These are phyloP conservation scores for Luffa aegyptiaca DNA, from an alignment of 306 rosid species.

Conservation along the genomic window DNA sequence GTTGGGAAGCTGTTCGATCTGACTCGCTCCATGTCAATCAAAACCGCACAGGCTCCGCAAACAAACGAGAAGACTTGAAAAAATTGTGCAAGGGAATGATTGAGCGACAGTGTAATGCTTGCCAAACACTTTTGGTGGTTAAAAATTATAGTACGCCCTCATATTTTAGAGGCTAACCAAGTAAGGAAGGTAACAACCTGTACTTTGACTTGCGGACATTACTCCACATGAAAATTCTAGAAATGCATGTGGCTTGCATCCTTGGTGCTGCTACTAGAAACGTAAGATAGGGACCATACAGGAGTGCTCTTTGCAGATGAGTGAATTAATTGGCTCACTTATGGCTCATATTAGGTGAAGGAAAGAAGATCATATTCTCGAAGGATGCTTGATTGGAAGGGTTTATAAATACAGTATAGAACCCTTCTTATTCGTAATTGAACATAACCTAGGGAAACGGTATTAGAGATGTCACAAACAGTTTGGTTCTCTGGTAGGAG, in stretches of 20 bases:
- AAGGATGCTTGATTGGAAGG: not conserved
- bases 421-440: no score
- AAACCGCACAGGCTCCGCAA: not conserved
- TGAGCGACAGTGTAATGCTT: not conserved
- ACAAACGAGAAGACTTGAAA: not conserved
- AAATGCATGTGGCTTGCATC: not conserved
- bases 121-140: not conserved
- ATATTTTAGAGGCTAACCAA: not conserved
- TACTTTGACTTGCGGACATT: not conserved
- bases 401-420: no score
- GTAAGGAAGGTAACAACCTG: not conserved
- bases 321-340: no score
- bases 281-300: no score
- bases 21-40: not conserved
- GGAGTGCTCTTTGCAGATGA: no score
- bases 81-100: not conserved
- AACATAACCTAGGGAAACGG: no score
- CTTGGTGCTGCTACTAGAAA: no score
- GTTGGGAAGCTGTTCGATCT: not conserved
- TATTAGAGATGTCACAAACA: no score
- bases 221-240: not conserved
- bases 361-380: not conserved
- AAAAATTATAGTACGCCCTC: not conserved
- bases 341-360: not conserved
- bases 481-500: no score